Evolutionary conservation across 2,329 filamentous ascomycete genomes (phyloP).

Genomic region (Penicillium sp.): DNA sequence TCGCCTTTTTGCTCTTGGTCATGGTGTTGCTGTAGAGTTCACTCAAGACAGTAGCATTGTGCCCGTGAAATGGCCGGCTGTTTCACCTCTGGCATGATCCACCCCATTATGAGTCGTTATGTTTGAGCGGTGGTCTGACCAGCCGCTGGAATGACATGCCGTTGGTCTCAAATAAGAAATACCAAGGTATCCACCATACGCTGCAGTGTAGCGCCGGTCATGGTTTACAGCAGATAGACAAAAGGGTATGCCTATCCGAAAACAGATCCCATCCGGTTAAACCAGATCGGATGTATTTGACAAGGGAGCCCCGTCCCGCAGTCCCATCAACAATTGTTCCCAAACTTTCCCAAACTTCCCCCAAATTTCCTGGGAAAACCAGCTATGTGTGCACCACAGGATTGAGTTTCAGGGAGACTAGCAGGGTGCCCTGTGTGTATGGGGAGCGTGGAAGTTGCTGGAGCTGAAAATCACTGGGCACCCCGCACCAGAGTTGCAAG

Average conservation of each 20-base stretch:
- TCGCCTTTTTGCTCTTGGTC: not conserved
- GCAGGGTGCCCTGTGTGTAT: not conserved
- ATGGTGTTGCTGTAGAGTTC: not conserved
- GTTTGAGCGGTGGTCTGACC: not conserved
- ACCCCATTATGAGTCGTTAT: not conserved
- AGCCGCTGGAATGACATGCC: not conserved
- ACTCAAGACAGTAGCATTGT: not conserved
- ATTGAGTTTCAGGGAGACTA: not conserved
- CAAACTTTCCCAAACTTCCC: not conserved
- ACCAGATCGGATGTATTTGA: constrained; percentile 1
- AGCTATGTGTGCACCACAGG: not conserved
- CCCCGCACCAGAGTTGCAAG: not conserved
- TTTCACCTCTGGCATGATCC: not conserved
- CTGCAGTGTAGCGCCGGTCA: not conserved
- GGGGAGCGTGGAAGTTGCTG: not conserved
- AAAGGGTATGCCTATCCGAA: constrained; percentile 6
- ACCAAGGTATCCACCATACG: not conserved
- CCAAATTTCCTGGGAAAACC: not conserved
- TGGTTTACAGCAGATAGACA: constrained; percentile 19
- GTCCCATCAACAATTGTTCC: not conserved
- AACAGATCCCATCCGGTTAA: constrained; percentile 7
- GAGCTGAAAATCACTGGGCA: not conserved
- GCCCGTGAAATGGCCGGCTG: not conserved
- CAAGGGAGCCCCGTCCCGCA: not conserved
- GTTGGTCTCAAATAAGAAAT: not conserved